A percentile compares a stretch with the other conserved stretches of the same genome.
phyloP scores from a whole-genome alignment of 257 asterid species.

The Gentiana dahurica region DNA sequence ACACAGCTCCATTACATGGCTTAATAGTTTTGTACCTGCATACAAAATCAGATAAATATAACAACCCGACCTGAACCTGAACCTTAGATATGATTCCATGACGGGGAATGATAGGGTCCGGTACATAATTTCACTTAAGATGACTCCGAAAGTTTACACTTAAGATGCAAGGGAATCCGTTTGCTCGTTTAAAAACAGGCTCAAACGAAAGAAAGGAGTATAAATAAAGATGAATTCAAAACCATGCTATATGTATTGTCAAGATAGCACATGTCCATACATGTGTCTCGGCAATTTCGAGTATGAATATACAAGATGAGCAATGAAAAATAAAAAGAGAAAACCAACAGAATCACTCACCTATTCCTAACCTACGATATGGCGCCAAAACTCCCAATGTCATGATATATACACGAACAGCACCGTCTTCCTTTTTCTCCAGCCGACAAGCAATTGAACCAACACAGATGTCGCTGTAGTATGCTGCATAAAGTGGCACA shows the following conservation, averaged over 20 bases:
- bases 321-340: background rate
- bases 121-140: too few species aligned
- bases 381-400: conserved; percentile 59
- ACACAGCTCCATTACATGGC: conserved; percentile 74
- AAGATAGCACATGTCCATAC: background rate
- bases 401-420: conserved; percentile 75
- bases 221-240: too few species aligned
- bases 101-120: too few species aligned
- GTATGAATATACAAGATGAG: too few species aligned
- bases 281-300: too few species aligned
- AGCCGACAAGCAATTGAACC: conserved; percentile 94
- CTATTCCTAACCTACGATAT: conserved; percentile 39
- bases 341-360: conserved; percentile 17
- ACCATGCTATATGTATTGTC: too few species aligned
- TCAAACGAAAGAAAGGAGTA: background rate
- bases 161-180: too few species aligned
- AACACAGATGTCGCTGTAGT: conserved; percentile 85
- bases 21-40: conserved; percentile 70
- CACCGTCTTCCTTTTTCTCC: conserved; percentile 88
- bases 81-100: too few species aligned
- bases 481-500: conserved; percentile 41
- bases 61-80: too few species aligned
- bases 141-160: too few species aligned
- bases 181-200: background rate
- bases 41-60: conserved; percentile 4